Percentiles rank a stretch among this genome's conserved stretches.
These are phyloP conservation scores for Apophysomyces variabilis DNA, from an alignment of 371 early-diverging fungal genomes.

Conservation along the genomic window DNA sequence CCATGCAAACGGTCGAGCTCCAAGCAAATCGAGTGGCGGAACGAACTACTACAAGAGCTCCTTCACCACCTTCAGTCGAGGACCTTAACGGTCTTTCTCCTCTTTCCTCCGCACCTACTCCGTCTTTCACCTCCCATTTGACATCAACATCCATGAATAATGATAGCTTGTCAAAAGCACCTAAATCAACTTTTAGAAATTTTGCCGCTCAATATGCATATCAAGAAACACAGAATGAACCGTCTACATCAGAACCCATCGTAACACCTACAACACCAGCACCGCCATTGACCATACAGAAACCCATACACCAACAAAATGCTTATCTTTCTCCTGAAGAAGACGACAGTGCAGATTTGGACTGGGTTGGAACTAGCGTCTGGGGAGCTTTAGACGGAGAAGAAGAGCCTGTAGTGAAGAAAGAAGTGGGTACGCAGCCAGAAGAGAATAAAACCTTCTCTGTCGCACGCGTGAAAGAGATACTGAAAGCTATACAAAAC, in stretches of 20 bases:
- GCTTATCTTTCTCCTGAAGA: background rate
- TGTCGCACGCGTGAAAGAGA: background rate
- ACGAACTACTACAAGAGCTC: background rate
- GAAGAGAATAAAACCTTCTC: background rate
- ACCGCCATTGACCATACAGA: background rate
- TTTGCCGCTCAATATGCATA: background rate
- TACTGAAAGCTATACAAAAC: background rate
- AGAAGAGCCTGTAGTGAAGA: background rate
- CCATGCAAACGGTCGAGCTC: background rate
- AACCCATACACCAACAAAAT: background rate
- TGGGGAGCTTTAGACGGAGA: background rate
- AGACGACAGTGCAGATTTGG: background rate
- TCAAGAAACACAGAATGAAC: background rate
- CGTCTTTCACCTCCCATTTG: background rate
- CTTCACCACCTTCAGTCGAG: background rate
- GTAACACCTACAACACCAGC: background rate
- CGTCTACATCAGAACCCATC: background rate
- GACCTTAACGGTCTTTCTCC: background rate
- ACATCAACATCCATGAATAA: background rate
- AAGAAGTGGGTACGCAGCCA: background rate
- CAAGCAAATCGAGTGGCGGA: background rate
- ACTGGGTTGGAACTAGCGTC: background rate
- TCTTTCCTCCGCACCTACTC: background rate
- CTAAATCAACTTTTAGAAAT: background rate
- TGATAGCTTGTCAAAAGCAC: background rate